Evolutionary conservation across 768 basidiomycete species (phyloP).

Genomic region (Boletus barrowsii): DNA sequence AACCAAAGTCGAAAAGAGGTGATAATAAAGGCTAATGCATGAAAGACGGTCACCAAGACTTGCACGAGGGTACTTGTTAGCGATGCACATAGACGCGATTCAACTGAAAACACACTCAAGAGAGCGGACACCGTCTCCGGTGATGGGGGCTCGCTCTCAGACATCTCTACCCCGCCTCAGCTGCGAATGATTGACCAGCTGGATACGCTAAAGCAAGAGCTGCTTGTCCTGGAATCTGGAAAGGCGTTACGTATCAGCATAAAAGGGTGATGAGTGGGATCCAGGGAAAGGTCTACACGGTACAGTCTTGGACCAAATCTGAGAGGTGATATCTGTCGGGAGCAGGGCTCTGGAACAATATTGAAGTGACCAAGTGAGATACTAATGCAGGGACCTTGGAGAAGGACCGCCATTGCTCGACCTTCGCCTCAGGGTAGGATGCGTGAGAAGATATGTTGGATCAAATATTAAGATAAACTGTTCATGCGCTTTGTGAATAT

Average conservation of each 20-base stretch:
- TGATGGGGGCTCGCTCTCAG: not conserved
- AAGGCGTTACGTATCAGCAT: not conserved
- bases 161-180: conserved; percentile 2
- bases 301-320: too few relatives aligned
- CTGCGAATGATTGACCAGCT: not conserved
- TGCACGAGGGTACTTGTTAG: not conserved
- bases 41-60: conserved; percentile 22
- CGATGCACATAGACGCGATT: not conserved
- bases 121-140: conserved; percentile 15
- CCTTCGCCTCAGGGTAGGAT: not conserved
- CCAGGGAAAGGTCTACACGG: not conserved
- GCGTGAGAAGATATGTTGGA: not conserved
- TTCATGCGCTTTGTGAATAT: not conserved
- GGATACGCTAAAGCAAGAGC: not conserved
- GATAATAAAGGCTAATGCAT: conserved; percentile 14
- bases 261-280: conserved; percentile 1
- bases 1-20: conserved; percentile 30
- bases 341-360: too few relatives aligned
- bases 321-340: too few relatives aligned
- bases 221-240: not conserved
- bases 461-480: not conserved
- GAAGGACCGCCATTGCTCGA: not conserved
- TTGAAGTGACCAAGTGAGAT: too few relatives aligned
- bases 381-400: too few relatives aligned
- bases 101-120: conserved; percentile 13